Evolutionary conservation across 2,329 filamentous ascomycete species (phyloP), one percentile per base, ranked within the genome.

Genomic region (Fusarium begoniae): DNA sequence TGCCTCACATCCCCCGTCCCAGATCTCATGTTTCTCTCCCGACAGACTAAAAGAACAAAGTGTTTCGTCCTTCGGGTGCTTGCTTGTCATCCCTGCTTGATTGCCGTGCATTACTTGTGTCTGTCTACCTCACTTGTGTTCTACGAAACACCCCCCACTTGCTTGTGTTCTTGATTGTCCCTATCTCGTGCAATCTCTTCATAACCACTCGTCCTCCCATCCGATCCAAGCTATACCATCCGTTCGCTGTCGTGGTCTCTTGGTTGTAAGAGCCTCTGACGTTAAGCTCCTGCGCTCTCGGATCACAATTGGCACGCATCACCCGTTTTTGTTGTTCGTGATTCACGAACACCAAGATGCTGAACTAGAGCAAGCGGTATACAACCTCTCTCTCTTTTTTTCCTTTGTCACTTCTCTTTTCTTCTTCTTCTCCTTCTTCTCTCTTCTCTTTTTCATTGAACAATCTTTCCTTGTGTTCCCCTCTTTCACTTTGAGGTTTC

Each of bases 321-420:
- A 65, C 57, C 66, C 28, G 44, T 70, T 54, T 47, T 22, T 38
- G 32, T 53, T 72, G 73, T 76, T 75, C 72, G 77, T 78, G 77
- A 78, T 57, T 78, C 77, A 77, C 76, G 51, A 77, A 72, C 68
- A 70, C 72, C 56, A 69, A 70, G 45, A 78, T 78, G 77, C 70
- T 65, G 54, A 75, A 66, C 38, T 76, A 74, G 66, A 72, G 57
- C 48, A 57, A 69, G 63, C 60, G 70, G 65, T 74, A 70, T 57
- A 75, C 61, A 70, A 58, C 63, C 48, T 70, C 70, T 66, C 43
- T 62, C 41, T 62, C 44, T 70, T 63, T 70, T 70, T 72, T 73
- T 65, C 64, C 67, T 66, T 77, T 70, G 67, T 69, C 53, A 61
- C 66, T 26, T 66, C 64, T 38, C 53, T 45, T 43, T 28, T 35